These are phyloP conservation scores for Aspergillus proliferans DNA, from an alignment of 2,329 filamentous ascomycete genomes.

Conservation along the genomic window DNA sequence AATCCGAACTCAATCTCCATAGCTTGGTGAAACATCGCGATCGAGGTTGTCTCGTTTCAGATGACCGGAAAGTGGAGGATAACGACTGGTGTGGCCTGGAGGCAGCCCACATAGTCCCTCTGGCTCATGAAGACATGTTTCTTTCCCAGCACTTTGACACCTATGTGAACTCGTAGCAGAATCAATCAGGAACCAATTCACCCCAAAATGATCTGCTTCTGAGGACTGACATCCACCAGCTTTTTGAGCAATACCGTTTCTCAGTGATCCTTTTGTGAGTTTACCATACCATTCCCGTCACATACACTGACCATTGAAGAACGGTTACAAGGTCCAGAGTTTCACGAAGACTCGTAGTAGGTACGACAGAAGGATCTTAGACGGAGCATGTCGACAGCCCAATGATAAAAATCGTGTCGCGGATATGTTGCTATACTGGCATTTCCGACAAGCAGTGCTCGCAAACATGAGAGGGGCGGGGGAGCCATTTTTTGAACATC, in stretches of 20 bases:
- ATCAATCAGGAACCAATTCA: constrained; percentile 3
- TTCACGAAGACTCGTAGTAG: not conserved
- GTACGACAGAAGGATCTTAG: constrained; percentile 2
- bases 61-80: not conserved
- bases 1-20: too few species aligned
- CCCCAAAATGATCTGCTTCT: constrained; percentile 8
- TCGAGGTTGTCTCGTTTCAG: too few species aligned
- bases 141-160: not conserved
- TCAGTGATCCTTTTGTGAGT: constrained; percentile 10
- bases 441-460: constrained; percentile 16
- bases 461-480: constrained; percentile 16
- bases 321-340: constrained; percentile 1
- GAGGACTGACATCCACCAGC: constrained; percentile 3
- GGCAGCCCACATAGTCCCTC: constrained; percentile 7
- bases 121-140: too few species aligned
- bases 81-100: constrained; percentile 3
- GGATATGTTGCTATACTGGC: constrained; percentile 12
- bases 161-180: constrained; percentile 1
- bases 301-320: not conserved
- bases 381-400: constrained; percentile 4
- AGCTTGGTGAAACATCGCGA: too few species aligned
- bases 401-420: constrained; percentile 3
- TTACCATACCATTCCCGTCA: not conserved
- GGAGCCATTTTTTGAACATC: constrained; percentile 14
- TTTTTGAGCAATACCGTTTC: constrained; percentile 8